Conservation (phyloP, 768 basidiomycete species). For the Cystofilobasidium bisporidii region DNA sequence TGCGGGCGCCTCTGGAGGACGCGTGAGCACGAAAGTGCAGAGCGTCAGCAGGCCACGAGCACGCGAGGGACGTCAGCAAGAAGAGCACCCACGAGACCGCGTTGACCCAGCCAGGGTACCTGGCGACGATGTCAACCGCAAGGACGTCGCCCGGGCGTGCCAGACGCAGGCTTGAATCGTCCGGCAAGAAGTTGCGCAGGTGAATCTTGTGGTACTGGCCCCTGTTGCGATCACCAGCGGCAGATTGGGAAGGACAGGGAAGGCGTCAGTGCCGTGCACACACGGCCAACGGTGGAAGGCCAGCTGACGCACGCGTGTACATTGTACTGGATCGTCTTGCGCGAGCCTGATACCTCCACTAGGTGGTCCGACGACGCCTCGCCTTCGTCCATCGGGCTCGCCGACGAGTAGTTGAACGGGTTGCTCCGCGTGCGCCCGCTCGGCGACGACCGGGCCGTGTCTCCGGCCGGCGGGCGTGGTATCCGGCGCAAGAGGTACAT, state of each 20-base stretch:
- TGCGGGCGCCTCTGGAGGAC: too few relatives aligned
- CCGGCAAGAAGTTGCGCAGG: neutral
- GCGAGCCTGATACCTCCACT: neutral
- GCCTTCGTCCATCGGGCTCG: neutral
- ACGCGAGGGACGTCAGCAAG: too few relatives aligned
- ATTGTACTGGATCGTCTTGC: slow-evolving; percentile 5
- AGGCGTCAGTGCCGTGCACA: neutral
- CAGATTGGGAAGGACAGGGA: neutral
- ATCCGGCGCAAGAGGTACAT: neutral
- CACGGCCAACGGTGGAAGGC: neutral
- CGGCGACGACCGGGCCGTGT: neutral
- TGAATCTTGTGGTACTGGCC: neutral
- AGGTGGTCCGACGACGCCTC: too few relatives aligned
- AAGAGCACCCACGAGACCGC: neutral
- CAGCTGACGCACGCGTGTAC: neutral
- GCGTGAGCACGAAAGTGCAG: too few relatives aligned
- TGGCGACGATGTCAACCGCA: neutral
- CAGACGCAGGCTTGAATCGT: neutral
- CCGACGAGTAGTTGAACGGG: neutral
- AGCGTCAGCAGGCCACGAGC: too few relatives aligned
- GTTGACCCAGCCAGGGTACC: neutral
- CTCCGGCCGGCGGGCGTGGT: neutral
- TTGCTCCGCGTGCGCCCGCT: neutral
- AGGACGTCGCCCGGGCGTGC: slow-evolving; percentile 4
- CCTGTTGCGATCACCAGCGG: neutral